Evolutionary conservation across 805 yeast genomes (phyloP), one percentile per base, ranked within the genome.

Genomic region (Nakazawaea pomicola): DNA sequence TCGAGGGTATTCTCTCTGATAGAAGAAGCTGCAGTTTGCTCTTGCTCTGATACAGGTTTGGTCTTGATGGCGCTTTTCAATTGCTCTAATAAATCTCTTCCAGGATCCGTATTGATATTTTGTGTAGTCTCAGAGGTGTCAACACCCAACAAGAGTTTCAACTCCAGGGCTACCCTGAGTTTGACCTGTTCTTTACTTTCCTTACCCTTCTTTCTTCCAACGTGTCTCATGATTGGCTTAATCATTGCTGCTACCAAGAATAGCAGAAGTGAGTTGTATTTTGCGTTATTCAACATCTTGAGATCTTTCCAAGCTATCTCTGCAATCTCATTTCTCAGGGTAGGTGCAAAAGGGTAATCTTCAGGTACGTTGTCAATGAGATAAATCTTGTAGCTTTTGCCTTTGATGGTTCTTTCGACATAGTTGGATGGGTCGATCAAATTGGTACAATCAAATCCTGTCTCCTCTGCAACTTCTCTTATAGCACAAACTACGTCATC

Each of bases 401-500:
- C 95, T 38, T 68, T 66, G 18, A 87, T 75, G 4, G 87, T 84
- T 56, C 95, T 73, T 56, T 91, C 97, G 38, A 89, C 72, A 48
- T 73, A 86, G 45, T 83, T 87, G 28, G 80, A 73, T 45, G 81
- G 83, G 47, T 78, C 75, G 32, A 90, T 69, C 48, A 72, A 74
- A 14, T 77, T 78, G 1, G 80, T 61, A 37, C 87, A 80, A 59
- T 93, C 95, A 54, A 82, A 90, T 0, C 98, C 96, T 12, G 90
- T 91, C 61, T 93, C 99, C 62, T 93, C 99, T 47, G 73, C 74
- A 17, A 86, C 89, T 58, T 93, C 99, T 53, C 99, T 75, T 11
- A 87, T 62, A 4, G 98, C 97, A 65, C 99, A 95, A 40, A 76
- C 80, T 5, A 78, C 72, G 60, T 93, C 99, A 12, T 79, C 67